A percentile compares a stretch with the other conserved stretches of the same genome.
Conservation (phyloP, 2,329 filamentous ascomycete species). For the Alternaria atra region DNA sequence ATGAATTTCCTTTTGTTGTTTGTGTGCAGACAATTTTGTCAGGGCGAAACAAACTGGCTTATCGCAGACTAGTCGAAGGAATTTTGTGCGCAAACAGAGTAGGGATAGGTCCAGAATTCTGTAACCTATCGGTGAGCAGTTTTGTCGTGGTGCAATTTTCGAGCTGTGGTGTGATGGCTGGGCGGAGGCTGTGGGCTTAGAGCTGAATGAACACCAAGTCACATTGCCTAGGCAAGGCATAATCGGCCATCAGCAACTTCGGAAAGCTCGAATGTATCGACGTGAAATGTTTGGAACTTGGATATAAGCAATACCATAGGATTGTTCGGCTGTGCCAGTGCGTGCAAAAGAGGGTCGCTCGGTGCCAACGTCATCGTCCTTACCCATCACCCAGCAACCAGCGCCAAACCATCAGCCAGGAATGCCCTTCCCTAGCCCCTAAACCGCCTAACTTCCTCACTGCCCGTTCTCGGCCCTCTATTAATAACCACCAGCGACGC, state of each 20-base stretch:
- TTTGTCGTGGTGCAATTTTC: not conserved
- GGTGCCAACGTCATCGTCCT: not conserved
- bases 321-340: not conserved
- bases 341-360: not conserved
- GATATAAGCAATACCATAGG: not conserved
- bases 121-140: not conserved
- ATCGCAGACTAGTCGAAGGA: not conserved
- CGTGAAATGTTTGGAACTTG: not conserved
- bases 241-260: not conserved
- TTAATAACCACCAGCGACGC: slow-evolving; percentile 14
- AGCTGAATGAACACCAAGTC: slow-evolving; percentile 8
- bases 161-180: not conserved
- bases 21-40: not conserved
- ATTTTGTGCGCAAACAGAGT: not conserved
- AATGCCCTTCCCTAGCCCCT: slow-evolving; percentile 1
- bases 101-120: not conserved
- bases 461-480: slow-evolving; percentile 6
- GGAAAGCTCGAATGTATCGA: not conserved
- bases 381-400: not conserved
- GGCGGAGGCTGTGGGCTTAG: slow-evolving; percentile 2
- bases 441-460: not conserved
- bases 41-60: not conserved
- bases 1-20: not conserved
- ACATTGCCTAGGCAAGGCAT: not conserved
- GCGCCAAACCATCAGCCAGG: not conserved